Conservation (phyloP, 495 filamentous ascomycete species). For the Xylaria venustula region DNA sequence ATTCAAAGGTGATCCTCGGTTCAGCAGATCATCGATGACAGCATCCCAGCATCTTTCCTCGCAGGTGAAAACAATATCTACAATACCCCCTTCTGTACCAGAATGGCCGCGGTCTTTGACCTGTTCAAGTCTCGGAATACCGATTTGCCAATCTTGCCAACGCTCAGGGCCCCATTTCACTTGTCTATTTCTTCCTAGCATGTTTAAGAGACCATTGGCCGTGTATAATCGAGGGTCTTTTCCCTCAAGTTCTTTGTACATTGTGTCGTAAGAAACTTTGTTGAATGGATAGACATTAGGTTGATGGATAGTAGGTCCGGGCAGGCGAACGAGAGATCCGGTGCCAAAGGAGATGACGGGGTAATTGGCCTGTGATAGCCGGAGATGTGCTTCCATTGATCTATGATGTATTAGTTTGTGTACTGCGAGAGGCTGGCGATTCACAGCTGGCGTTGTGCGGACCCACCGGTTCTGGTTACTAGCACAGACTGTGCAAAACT, state of each 20-base stretch:
- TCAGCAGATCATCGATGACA: constrained; percentile 89
- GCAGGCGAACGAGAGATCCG: constrained; percentile 89
- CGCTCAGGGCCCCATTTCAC: constrained; percentile 96
- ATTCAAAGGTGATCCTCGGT: constrained; percentile 78
- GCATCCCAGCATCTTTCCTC: constrained; percentile 99
- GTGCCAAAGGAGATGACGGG: constrained; percentile 98
- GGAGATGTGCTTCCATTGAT: constrained; percentile 96
- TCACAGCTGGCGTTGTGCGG: constrained; percentile 12
- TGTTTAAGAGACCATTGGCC: constrained; percentile 88
- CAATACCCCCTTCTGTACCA: constrained; percentile 87
- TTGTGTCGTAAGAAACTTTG: constrained; percentile 84
- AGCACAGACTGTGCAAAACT: constrained; percentile 97
- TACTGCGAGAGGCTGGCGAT: neutral
- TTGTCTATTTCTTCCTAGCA: constrained; percentile 87
- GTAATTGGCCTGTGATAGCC: constrained; percentile 78
- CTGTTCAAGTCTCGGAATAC: constrained; percentile 70
- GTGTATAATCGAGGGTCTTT: constrained; percentile 90
- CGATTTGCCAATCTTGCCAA: constrained; percentile 97
- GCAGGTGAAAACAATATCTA: constrained; percentile 95
- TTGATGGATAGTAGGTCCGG: constrained; percentile 84
- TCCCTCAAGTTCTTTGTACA: constrained; percentile 80
- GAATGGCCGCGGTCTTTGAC: constrained; percentile 62
- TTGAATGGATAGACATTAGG: constrained; percentile 99
- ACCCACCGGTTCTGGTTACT: constrained; percentile 88
- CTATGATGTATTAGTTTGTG: constrained; percentile 37